Evolutionary conservation across 257 asterid species (phyloP).

Genomic region (Pogostemon cablin): DNA sequence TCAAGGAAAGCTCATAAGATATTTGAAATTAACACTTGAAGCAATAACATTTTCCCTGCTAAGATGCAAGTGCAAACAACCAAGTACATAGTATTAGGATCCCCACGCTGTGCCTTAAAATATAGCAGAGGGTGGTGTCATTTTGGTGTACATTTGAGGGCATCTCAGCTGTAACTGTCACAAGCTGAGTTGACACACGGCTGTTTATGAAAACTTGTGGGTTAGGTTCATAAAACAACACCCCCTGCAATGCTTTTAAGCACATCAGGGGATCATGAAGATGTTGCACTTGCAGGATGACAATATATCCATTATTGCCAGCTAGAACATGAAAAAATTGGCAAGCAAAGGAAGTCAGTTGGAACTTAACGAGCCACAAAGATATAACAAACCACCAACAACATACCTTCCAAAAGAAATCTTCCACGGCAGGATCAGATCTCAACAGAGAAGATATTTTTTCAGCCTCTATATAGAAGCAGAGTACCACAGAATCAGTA

Average conservation of each 20-base stretch:
- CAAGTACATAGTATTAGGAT: too few relatives aligned
- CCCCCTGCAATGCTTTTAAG: too few relatives aligned
- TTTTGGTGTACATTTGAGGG: too few relatives aligned
- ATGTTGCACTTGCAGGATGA: constrained; percentile 16
- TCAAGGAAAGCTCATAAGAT: constrained; percentile 24
- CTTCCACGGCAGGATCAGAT: constrained; percentile 86
- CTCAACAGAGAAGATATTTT: constrained; percentile 62
- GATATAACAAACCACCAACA: constrained; percentile 28
- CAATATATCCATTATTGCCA: constrained; percentile 7
- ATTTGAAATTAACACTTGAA: constrained; percentile 18
- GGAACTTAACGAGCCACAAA: constrained; percentile 24
- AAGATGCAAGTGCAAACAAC: background rate
- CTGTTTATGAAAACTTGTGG: too few relatives aligned
- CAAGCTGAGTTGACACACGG: too few relatives aligned
- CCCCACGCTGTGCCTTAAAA: too few relatives aligned
- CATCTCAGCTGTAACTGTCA: too few relatives aligned
- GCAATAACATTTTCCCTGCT: background rate
- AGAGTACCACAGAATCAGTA: constrained; percentile 80
- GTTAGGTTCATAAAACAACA: too few relatives aligned
- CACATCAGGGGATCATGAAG: too few relatives aligned
- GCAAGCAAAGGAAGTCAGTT: constrained; percentile 16
- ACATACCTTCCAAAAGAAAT: constrained; percentile 93
- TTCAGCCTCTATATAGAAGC: constrained; percentile 79
- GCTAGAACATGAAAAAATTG: constrained; percentile 25
- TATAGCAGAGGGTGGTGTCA: too few relatives aligned